Percentiles rank a stretch among this genome's conserved stretches.
Evolutionary conservation across 805 yeast genomes (phyloP).

Genomic region (Saccharomycopsis lassenensis): DNA sequence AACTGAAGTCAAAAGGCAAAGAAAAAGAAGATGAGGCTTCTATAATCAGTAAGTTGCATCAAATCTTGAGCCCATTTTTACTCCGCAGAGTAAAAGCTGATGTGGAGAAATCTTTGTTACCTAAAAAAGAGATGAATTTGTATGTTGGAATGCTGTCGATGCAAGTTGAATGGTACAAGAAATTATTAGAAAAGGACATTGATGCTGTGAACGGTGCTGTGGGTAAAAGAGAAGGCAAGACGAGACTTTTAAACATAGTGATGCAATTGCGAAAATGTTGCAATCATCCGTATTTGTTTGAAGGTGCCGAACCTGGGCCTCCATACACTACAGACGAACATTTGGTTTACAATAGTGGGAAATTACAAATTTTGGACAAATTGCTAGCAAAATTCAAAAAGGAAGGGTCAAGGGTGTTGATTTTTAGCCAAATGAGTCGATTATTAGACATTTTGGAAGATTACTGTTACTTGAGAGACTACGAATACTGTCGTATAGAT

Average conservation of each 20-base stretch:
- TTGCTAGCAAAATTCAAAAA: conserved; percentile 57
- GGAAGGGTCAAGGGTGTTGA: conserved; percentile 81
- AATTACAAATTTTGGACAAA: conserved; percentile 81
- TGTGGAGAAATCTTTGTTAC: conserved; percentile 82
- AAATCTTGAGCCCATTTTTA: conserved; percentile 78
- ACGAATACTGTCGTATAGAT: conserved; percentile 83
- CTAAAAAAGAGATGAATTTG: conserved; percentile 81
- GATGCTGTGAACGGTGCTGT: conserved; percentile 94
- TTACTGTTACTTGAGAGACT: conserved; percentile 77
- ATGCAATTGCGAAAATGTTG: conserved; percentile 97
- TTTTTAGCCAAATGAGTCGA: conserved; percentile 91
- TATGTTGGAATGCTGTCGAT: conserved; percentile 93
- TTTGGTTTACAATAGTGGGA: conserved; percentile 79
- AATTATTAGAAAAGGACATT: conserved; percentile 80
- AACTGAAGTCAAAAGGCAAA: conserved; percentile 53
- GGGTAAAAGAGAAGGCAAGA: conserved; percentile 90
- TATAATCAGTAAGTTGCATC: conserved; percentile 81
- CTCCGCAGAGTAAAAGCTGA: conserved; percentile 86
- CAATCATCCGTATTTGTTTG: conserved; percentile 92
- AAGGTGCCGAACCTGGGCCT: conserved; percentile 99
- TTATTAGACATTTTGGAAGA: conserved; percentile 84
- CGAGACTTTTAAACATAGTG: conserved; percentile 82
- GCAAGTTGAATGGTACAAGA: conserved; percentile 90
- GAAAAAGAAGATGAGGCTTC: conserved; percentile 54
- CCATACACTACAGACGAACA: conserved; percentile 96